phyloP scores from a whole-genome alignment of 495 filamentous ascomycete species.

The Penicillium crystallinum region DNA sequence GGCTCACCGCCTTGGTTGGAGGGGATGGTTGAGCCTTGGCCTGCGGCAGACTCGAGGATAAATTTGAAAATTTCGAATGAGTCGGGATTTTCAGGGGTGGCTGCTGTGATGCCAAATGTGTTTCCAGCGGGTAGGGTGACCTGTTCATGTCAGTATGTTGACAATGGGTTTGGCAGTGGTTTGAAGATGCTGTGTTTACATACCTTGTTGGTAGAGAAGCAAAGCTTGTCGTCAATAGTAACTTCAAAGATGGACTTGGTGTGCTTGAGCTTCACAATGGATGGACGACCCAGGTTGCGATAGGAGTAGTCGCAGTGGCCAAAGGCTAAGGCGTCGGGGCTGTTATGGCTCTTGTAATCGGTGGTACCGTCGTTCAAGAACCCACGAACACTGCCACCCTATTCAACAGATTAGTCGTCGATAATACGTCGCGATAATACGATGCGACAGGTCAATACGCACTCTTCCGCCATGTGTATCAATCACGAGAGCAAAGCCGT shows the following conservation, averaged over 20 bases:
- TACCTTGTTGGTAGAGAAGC: slow-evolving; percentile 77
- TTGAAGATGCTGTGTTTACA: not conserved
- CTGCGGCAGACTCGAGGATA: slow-evolving; percentile 50
- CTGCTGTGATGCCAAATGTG: slow-evolving; percentile 80
- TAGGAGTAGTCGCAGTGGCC: slow-evolving; percentile 89
- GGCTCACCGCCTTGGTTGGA: slow-evolving; percentile 23
- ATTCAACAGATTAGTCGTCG: slow-evolving; percentile 9
- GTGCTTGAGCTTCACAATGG: slow-evolving; percentile 68
- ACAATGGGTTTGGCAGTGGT: not conserved
- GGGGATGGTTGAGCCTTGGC: slow-evolving; percentile 32
- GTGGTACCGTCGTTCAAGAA: slow-evolving; percentile 89
- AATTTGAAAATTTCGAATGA: slow-evolving; percentile 93
- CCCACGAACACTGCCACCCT: slow-evolving; percentile 77
- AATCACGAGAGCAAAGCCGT: slow-evolving; percentile 80
- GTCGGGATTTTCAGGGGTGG: slow-evolving; percentile 84
- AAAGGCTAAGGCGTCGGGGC: slow-evolving; percentile 82
- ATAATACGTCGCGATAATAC: not conserved
- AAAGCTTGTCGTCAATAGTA: slow-evolving; percentile 72
- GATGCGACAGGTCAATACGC: slow-evolving; percentile 9
- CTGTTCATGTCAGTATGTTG: slow-evolving; percentile 23
- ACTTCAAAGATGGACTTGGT: slow-evolving; percentile 61
- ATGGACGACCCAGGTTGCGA: slow-evolving; percentile 83
- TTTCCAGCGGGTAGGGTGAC: slow-evolving; percentile 74
- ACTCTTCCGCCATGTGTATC: slow-evolving; percentile 80
- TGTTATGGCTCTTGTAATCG: slow-evolving; percentile 73